Evolutionary conservation across 306 rosid species (phyloP).

Genomic region (Lathyrus aphaca): DNA sequence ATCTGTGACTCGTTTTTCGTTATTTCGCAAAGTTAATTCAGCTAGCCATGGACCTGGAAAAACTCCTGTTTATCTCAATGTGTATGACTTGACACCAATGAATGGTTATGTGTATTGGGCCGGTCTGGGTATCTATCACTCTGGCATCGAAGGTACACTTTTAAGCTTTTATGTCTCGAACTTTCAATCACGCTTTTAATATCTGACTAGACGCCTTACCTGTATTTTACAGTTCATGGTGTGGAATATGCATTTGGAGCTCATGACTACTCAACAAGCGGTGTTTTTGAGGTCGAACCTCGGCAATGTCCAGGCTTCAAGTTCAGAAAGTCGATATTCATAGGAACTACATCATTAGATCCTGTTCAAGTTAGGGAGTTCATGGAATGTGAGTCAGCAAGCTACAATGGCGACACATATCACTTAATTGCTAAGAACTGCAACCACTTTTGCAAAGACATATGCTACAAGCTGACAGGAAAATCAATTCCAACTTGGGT

Average conservation of each 20-base stretch:
- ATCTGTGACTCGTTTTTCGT: constrained; percentile 60
- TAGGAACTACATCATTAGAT: constrained; percentile 85
- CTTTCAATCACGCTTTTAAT: constrained; percentile 18
- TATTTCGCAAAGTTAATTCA: constrained; percentile 72
- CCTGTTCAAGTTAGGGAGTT: constrained; percentile 84
- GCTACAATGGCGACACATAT: constrained; percentile 87
- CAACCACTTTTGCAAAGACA: constrained; percentile 96
- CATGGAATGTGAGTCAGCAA: constrained; percentile 76
- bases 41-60: constrained; percentile 61
- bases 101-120: constrained; percentile 97
- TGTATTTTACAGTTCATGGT: constrained; percentile 75
- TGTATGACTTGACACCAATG: constrained; percentile 92
- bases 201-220: constrained; percentile 35
- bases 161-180: constrained; percentile 26
- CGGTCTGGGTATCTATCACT: constrained; percentile 94
- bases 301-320: constrained; percentile 96
- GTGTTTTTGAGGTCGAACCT: constrained; percentile 98
- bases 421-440: constrained; percentile 96
- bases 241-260: constrained; percentile 98
- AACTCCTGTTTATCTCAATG: constrained; percentile 89
- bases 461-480: constrained; percentile 84
- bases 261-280: constrained; percentile 92
- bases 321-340: constrained; percentile 84
- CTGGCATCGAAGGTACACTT: constrained; percentile 89
- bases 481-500: constrained; percentile 97